Evolutionary conservation across 352 stramenopile genomes (phyloP).

Genomic region (Phytophthora capsici): DNA sequence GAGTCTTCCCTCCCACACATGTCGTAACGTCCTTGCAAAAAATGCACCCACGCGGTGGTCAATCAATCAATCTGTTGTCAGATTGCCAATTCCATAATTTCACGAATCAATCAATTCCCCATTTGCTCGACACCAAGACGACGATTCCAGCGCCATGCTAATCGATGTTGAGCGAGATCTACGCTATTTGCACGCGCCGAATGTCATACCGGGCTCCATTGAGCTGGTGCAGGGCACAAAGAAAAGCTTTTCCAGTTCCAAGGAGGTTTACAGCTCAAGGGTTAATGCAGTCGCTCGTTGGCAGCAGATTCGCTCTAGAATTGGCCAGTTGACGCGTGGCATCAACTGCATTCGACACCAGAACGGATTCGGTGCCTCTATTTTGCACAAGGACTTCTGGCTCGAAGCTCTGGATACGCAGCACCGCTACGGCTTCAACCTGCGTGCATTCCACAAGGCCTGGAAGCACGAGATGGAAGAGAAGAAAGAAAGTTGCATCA

Average conservation of each 20-base stretch:
- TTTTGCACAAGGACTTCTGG: conserved; percentile 80
- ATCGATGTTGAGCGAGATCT: conserved; percentile 19
- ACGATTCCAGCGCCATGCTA: conserved; percentile 19
- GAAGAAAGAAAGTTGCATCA: background rate
- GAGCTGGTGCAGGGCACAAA: conserved; percentile 27
- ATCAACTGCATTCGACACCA: conserved; percentile 25
- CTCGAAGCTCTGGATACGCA: conserved; percentile 75
- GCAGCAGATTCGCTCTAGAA: conserved; percentile 39
- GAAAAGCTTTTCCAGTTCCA: background rate
- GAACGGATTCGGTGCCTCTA: conserved; percentile 30
- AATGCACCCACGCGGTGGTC: conserved; percentile 20
- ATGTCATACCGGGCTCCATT: background rate
- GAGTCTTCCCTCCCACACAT: background rate
- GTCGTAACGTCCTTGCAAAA: conserved; percentile 10
- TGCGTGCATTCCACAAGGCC: conserved; percentile 67
- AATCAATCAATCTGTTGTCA: conserved; percentile 15
- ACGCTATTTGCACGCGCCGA: conserved; percentile 3
- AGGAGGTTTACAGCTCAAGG: background rate
- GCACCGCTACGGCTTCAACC: conserved; percentile 75
- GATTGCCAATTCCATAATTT: conserved; percentile 11
- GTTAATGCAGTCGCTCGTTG: conserved; percentile 24
- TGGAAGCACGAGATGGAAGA: conserved; percentile 62
- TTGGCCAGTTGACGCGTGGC: conserved; percentile 40
- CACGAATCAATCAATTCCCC: conserved; percentile 1
- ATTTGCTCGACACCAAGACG: background rate